phyloP scores from a whole-genome alignment of 257 asterid genomes.

The Verbascum thapsus region DNA sequence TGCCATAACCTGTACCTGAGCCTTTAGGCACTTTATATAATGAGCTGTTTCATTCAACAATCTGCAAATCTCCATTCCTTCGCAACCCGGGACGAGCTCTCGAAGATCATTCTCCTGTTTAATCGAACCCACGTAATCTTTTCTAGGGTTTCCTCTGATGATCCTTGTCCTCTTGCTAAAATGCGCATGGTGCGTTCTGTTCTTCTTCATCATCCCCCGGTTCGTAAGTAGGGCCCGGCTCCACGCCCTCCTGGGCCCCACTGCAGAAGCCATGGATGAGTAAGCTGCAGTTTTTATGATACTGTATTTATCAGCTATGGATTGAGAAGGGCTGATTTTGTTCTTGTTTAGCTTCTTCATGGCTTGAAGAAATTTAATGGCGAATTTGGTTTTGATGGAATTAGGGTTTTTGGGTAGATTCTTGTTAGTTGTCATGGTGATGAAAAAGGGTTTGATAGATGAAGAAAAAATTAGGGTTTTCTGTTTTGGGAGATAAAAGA shows the following conservation, averaged over 20 bases:
- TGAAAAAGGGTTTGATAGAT: neutral
- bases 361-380: slow-evolving; percentile 49
- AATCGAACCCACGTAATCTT: slow-evolving; percentile 2
- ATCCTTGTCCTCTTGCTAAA: neutral
- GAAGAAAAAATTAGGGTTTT: slow-evolving; percentile 44
- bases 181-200: neutral
- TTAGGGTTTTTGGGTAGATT: slow-evolving; percentile 30
- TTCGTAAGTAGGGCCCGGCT: slow-evolving; percentile 61
- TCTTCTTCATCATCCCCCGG: slow-evolving; percentile 9
- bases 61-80: slow-evolving; percentile 49
- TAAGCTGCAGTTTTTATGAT: slow-evolving; percentile 54
- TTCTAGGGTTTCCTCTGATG: slow-evolving; percentile 42
- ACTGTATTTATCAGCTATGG: slow-evolving; percentile 6
- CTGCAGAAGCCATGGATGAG: slow-evolving; percentile 70
- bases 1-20: slow-evolving; percentile 81
- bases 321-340: neutral
- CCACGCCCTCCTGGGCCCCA: slow-evolving; percentile 67
- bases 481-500: slow-evolving; percentile 34
- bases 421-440: slow-evolving; percentile 26
- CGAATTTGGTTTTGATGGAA: slow-evolving; percentile 57
- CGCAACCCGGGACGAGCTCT: slow-evolving; percentile 66
- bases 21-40: slow-evolving; percentile 66
- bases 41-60: slow-evolving; percentile 74
- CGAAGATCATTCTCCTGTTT: slow-evolving; percentile 43
- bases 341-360: slow-evolving; percentile 50